These are phyloP conservation scores for Panaeolus papilionaceus DNA, from an alignment of 768 basidiomycete species.

Conservation along the genomic window DNA sequence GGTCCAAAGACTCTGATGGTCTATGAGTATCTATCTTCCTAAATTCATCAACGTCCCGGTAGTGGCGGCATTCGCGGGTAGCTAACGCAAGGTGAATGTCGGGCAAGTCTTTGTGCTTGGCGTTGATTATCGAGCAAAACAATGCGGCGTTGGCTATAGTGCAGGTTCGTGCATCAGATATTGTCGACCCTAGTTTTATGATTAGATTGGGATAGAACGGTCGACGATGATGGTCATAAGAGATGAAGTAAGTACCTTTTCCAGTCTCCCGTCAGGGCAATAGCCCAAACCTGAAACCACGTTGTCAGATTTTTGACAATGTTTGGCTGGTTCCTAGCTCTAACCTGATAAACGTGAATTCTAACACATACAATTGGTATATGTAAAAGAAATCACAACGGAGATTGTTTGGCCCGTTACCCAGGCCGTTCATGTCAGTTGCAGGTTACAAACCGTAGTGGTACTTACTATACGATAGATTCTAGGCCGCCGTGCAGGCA, in stretches of 20 bases:
- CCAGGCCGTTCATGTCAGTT: not conserved
- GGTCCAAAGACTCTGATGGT: not conserved
- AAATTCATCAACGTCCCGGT: not conserved
- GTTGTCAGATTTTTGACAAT: conserved; percentile 11
- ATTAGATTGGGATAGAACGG: conserved; percentile 13
- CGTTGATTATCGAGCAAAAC: not conserved
- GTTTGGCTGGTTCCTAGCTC: conserved; percentile 5
- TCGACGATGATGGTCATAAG: not conserved
- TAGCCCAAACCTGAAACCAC: conserved; percentile 6
- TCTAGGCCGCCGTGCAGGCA: conserved; percentile 3
- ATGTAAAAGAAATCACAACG: conserved; percentile 2
- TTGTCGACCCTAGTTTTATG: not conserved
- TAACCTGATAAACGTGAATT: conserved; percentile 8
- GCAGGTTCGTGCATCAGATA: not conserved
- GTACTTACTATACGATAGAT: not conserved
- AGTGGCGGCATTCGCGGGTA: conserved; percentile 9
- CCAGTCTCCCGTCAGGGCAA: conserved; percentile 8
- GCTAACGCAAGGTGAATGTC: not conserved
- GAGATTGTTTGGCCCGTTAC: not conserved
- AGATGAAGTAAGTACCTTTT: conserved; percentile 8
- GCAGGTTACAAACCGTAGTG: not conserved
- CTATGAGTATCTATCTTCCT: not conserved
- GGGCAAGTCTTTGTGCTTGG: not conserved
- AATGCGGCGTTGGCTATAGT: not conserved
- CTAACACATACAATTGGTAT: not conserved